Evolutionary conservation across 2,329 filamentous ascomycete genomes (phyloP).

Genomic region (Phoma sp.): DNA sequence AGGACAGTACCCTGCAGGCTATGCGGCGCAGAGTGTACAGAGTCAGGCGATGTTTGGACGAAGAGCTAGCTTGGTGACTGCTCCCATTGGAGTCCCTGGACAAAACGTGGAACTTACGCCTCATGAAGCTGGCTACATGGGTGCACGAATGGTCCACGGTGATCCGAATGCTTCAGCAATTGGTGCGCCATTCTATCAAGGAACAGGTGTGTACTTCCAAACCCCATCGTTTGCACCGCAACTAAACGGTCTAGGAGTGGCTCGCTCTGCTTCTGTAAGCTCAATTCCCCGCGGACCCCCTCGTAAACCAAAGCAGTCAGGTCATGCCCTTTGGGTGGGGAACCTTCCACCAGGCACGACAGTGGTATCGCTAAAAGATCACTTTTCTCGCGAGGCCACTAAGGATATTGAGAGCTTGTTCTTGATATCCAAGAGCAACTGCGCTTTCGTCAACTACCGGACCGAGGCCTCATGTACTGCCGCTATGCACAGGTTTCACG

Average conservation of each 20-base stretch:
- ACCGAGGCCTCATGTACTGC: conserved; percentile 76
- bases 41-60: conserved; percentile 39
- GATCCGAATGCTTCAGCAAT: conserved; percentile 30
- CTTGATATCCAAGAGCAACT: conserved; percentile 95
- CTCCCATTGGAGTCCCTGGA: conserved; percentile 25
- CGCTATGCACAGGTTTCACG: conserved; percentile 85
- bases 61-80: conserved; percentile 34
- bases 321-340: conserved; percentile 94
- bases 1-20: conserved; percentile 36
- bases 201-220: background rate
- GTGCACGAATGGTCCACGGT: conserved; percentile 21
- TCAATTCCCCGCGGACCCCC: conserved; percentile 67
- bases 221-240: background rate
- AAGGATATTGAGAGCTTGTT: conserved; percentile 86
- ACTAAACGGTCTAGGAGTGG: conserved; percentile 24
- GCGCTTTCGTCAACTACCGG: conserved; percentile 94
- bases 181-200: conserved; percentile 18
- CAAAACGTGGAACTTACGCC: conserved; percentile 32
- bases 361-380: conserved; percentile 84
- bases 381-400: conserved; percentile 81
- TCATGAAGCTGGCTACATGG: conserved; percentile 29
- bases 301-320: conserved; percentile 72
- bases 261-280: conserved; percentile 33
- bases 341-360: conserved; percentile 87
- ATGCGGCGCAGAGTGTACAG: conserved; percentile 33